Conservation (phyloP, 1,139 yeast genomes). For the Yamadazyma taylorii region DNA sequence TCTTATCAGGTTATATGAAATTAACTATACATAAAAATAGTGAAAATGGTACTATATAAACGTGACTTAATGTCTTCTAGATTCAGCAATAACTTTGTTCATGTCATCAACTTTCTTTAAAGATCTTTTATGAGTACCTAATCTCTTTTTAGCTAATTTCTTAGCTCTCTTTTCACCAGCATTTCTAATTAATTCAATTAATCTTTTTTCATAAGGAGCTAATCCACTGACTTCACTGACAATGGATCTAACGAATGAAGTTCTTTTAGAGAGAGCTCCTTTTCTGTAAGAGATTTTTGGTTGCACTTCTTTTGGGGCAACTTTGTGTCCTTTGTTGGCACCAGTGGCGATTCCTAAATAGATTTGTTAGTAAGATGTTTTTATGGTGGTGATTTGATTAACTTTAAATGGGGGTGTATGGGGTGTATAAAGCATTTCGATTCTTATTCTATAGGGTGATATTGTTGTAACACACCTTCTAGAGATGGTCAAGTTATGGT, state of each 20-base stretch:
- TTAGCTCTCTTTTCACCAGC: slow-evolving; percentile 99
- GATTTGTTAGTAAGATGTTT: slow-evolving; percentile 20
- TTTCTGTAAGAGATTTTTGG: slow-evolving; percentile 96
- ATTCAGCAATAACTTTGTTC: slow-evolving; percentile 94
- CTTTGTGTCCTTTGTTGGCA: slow-evolving; percentile 98
- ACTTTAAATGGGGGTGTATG: too few species aligned
- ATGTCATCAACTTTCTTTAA: slow-evolving; percentile 99
- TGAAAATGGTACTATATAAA: slow-evolving; percentile 3
- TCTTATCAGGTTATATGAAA: slow-evolving; percentile 2
- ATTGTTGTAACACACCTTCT: too few species aligned
- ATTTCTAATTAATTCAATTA: slow-evolving; percentile 98
- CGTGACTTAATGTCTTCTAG: slow-evolving; percentile 70
- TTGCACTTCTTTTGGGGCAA: slow-evolving; percentile 87
- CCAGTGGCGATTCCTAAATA: slow-evolving; percentile 92
- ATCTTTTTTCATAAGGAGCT: slow-evolving; percentile 99
- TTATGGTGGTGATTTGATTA: too few species aligned
- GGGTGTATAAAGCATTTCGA: too few species aligned
- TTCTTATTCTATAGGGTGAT: too few species aligned
- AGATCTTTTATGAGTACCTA: slow-evolving; percentile 99
- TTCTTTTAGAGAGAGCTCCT: slow-evolving; percentile 96
- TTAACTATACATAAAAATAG: slow-evolving; percentile 3
- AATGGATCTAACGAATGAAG: slow-evolving; percentile 90
- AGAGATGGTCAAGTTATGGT: too few species aligned
- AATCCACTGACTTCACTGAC: slow-evolving; percentile 98
- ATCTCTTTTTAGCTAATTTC: slow-evolving; percentile 99